These are phyloP conservation scores for Crithidia bombi DNA, from an alignment of 208 protist genomes.

Conservation along the genomic window DNA sequence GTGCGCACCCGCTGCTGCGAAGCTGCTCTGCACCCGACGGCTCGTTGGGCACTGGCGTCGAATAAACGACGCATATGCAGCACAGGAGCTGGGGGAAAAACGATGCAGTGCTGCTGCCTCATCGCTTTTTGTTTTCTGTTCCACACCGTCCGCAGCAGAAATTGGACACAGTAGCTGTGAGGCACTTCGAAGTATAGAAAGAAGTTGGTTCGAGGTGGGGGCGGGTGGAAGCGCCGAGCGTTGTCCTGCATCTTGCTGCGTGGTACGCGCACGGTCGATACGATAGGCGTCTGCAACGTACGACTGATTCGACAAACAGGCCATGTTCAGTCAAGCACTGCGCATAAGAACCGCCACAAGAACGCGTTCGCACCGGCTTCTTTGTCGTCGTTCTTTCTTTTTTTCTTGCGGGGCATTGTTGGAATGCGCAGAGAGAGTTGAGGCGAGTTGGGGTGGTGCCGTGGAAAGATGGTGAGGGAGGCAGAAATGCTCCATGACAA, in stretches of 20 bases:
- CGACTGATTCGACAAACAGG: conserved; percentile 16
- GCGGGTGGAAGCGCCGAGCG: conserved; percentile 47
- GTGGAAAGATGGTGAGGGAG: no score
- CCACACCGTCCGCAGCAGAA: background rate
- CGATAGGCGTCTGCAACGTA: background rate
- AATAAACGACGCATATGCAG: conserved; percentile 3
- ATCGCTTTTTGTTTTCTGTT: background rate
- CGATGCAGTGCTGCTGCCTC: background rate
- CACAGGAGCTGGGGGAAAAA: background rate
- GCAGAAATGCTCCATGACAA: no score
- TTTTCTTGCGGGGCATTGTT: no score
- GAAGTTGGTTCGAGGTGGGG: conserved; percentile 33
- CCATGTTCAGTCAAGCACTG: conserved; percentile 14
- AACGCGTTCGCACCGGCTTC: background rate
- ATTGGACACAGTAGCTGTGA: conserved; percentile 2
- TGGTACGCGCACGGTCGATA: conserved; percentile 22
- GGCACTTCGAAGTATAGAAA: conserved; percentile 19
- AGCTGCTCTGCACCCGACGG: conserved; percentile 51
- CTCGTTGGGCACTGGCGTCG: conserved; percentile 35
- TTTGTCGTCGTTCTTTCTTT: background rate
- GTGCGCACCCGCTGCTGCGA: conserved; percentile 65
- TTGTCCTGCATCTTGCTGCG: conserved; percentile 26
- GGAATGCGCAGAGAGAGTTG: no score
- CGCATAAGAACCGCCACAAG: no score
- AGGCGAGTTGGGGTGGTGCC: no score